Percentiles rank a stretch among this genome's conserved stretches.
Evolutionary conservation across 2,329 filamentous ascomycete species (phyloP).

Genomic region (Pleomassaria siparia): DNA sequence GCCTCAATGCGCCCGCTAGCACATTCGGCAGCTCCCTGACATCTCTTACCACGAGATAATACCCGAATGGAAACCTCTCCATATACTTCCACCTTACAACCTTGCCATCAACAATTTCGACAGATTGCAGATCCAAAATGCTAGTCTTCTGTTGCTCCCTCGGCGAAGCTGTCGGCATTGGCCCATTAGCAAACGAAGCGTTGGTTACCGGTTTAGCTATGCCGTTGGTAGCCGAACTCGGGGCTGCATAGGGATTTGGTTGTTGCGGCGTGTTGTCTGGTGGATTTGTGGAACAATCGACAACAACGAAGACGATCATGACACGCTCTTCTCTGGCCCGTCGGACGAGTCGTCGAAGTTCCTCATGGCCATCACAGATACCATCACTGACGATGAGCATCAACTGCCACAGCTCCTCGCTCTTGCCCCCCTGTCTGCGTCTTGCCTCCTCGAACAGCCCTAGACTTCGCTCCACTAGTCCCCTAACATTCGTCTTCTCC

Average conservation of each 20-base stretch:
- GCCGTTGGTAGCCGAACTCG: background rate
- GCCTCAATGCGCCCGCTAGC: conserved; percentile 82
- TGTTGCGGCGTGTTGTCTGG: conserved; percentile 5
- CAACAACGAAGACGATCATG: conserved; percentile 97
- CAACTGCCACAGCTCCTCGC: conserved; percentile 87
- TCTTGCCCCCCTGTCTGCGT: conserved; percentile 52
- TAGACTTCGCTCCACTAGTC: conserved; percentile 75
- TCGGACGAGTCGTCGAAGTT: conserved; percentile 77
- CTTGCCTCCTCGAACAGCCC: conserved; percentile 79
- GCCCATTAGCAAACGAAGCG: too few relatives aligned
- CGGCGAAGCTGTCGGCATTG: background rate
- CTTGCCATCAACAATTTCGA: conserved; percentile 72
- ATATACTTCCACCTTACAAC: conserved; percentile 88
- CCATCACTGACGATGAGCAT: conserved; percentile 93
- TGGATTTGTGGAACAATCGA: conserved; percentile 64
- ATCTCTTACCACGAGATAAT: conserved; percentile 92
- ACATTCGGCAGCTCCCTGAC: conserved; percentile 88
- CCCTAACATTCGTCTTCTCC: conserved; percentile 79
- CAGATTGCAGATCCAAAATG: conserved; percentile 87
- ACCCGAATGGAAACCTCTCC: conserved; percentile 94
- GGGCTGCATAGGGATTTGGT: conserved; percentile 1
- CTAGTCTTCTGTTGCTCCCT: conserved; percentile 52
- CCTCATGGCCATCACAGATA: conserved; percentile 85
- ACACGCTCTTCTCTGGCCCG: conserved; percentile 91
- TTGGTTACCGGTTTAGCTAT: background rate